phyloP scores from a whole-genome alignment of 1,139 yeast species.

The Taphrina betulina region DNA sequence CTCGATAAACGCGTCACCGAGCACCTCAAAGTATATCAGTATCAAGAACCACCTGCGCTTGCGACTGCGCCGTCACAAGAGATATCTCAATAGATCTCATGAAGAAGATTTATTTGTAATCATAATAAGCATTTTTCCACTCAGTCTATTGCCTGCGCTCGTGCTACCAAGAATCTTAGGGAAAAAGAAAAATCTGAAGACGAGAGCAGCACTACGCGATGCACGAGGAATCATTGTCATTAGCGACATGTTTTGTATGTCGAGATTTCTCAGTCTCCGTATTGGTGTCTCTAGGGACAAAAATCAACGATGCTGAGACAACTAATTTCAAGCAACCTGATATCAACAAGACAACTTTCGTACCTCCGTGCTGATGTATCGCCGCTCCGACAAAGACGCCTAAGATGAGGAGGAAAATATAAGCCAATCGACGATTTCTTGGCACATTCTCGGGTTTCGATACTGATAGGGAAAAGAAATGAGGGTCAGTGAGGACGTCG shows the following conservation, averaged over 20 bases:
- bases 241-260: too few relatives aligned
- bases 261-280: too few relatives aligned
- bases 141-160: too few relatives aligned
- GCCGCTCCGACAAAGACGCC: constrained; percentile 27
- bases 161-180: too few relatives aligned
- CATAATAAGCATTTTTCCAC: too few relatives aligned
- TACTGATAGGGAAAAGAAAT: constrained; percentile 11
- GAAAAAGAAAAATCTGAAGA: too few relatives aligned
- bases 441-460: constrained; percentile 1
- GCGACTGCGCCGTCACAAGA: too few relatives aligned
- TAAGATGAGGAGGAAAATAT: constrained; percentile 8
- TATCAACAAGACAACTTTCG: constrained; percentile 9
- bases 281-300: constrained; percentile 11
- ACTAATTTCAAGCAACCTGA: constrained; percentile 16
- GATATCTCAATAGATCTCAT: too few relatives aligned
- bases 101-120: too few relatives aligned
- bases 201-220: too few relatives aligned
- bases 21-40: constrained; percentile 31
- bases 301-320: constrained; percentile 12
- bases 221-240: too few relatives aligned
- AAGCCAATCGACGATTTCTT: constrained; percentile 14
- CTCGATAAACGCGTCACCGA: constrained; percentile 33
- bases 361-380: background rate
- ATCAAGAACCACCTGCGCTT: too few relatives aligned
- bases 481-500: constrained; percentile 23